Evolutionary conservation across 345 rosid species (phyloP).

Genomic region (Euphorbia lathyris): DNA sequence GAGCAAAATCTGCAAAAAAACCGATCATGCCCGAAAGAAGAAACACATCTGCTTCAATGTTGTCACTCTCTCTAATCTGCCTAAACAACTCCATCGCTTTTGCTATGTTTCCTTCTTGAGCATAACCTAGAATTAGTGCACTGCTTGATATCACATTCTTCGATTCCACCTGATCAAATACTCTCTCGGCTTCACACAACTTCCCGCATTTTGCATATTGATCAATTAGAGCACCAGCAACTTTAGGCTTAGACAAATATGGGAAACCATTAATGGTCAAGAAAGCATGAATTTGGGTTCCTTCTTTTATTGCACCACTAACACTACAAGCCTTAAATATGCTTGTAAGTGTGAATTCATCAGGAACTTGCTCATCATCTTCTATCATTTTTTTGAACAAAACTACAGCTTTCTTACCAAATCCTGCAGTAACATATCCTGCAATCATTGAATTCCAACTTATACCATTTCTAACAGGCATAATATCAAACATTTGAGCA

Average conservation of each 20-base stretch:
- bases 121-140: constrained; percentile 73
- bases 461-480: constrained; percentile 48
- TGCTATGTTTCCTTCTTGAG: constrained; percentile 60
- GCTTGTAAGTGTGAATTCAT: constrained; percentile 69
- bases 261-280: constrained; percentile 57
- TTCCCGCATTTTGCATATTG: constrained; percentile 69
- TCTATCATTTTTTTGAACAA: constrained; percentile 52
- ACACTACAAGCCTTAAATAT: constrained; percentile 62
- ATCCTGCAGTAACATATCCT: constrained; percentile 49
- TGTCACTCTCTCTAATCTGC: constrained; percentile 41
- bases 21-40: constrained; percentile 71
- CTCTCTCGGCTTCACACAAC: constrained; percentile 48
- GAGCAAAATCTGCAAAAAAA: constrained; percentile 81
- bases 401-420: constrained; percentile 52
- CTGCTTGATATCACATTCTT: constrained; percentile 75
- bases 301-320: constrained; percentile 47
- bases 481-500: constrained; percentile 38
- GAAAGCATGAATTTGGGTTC: constrained; percentile 61
- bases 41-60: constrained; percentile 48
- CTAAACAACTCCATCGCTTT: constrained; percentile 69
- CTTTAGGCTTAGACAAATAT: constrained; percentile 31
- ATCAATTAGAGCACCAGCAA: constrained; percentile 71
- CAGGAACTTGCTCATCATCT: constrained; percentile 40
- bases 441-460: constrained; percentile 82
- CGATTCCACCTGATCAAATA: constrained; percentile 50